These are phyloP conservation scores for Poa annua DNA, from an alignment of 176 grass and related monocot species.

Conservation along the genomic window DNA sequence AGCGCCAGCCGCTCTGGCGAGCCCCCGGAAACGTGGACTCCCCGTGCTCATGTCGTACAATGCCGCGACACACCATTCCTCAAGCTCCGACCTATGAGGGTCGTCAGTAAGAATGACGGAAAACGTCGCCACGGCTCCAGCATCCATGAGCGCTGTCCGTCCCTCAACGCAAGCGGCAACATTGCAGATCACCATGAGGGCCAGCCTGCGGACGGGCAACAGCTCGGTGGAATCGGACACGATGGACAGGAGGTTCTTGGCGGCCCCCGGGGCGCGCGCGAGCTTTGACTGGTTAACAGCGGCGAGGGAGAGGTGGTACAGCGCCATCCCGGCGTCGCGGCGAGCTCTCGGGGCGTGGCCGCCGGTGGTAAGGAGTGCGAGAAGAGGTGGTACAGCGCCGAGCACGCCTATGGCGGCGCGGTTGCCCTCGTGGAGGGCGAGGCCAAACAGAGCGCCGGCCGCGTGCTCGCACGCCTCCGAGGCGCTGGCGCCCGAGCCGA, in stretches of 20 bases:
- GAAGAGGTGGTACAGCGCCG: slow-evolving; percentile 19
- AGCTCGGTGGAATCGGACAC: slow-evolving; percentile 20
- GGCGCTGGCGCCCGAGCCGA: neutral
- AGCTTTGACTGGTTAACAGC: slow-evolving; percentile 26
- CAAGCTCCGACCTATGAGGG: neutral
- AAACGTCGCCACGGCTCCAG: slow-evolving; percentile 49
- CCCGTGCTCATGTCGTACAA: slow-evolving; percentile 81
- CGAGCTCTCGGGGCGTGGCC: neutral
- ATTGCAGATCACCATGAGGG: slow-evolving; percentile 83
- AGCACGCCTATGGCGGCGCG: slow-evolving; percentile 25
- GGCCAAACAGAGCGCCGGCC: slow-evolving; percentile 23
- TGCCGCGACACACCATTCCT: slow-evolving; percentile 64
- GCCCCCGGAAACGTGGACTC: slow-evolving; percentile 68
- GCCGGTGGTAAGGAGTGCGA: neutral
- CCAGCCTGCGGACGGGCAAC: slow-evolving; percentile 47
- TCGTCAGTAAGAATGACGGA: slow-evolving; percentile 47
- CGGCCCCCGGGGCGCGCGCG: neutral
- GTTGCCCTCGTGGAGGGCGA: slow-evolving; percentile 15
- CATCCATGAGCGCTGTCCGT: slow-evolving; percentile 67
- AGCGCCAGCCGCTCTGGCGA: slow-evolving; percentile 67
- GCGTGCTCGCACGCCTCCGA: slow-evolving; percentile 25
- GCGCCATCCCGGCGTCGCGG: slow-evolving; percentile 16
- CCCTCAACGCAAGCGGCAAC: slow-evolving; percentile 65
- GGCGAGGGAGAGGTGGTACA: slow-evolving; percentile 19
- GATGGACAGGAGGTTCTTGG: slow-evolving; percentile 17